Evolutionary conservation across 2,329 filamentous ascomycete species (phyloP), one percentile per base, ranked within the genome.

Genomic region (Epichloe amarillans): DNA sequence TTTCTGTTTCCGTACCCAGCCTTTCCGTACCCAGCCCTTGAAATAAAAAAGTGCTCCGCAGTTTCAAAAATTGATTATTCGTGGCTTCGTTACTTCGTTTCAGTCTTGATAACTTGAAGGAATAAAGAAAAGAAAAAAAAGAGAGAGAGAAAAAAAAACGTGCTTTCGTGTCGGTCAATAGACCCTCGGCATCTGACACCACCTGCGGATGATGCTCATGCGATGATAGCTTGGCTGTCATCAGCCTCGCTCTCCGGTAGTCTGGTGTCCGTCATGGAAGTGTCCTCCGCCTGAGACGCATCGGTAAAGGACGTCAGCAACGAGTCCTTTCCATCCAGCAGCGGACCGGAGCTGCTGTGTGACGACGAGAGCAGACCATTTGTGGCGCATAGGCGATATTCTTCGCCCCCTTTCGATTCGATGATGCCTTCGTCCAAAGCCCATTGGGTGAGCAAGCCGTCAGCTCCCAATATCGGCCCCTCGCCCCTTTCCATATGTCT

Each of bases 401-500:
- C 75, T 4, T 76, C 77, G 50, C 76, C 73, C 15, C 72, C 73
- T 51, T 72, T 73, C 7, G 68, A 66, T 57, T 82, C 77, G 52
- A 84, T 82, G 56, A 84, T 83, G 6, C 71, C 72, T 58, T 84
- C 79, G 1, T 80, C 76, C 19, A 83, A 64, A 4, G 81, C 80
- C 79, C 80, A 84, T 52, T 76, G 69, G 0, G 77, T 74, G 42
- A 84, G 64, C 39, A 81, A 63, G 1, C 66, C 64, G 56, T 84
- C 81, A 5, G 83, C 77, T 1, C 74, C 77, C 17, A 84, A 68
- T 23, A 70, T 65, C 23, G 70, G 68, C 3, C 76, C 79, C 54
- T 84, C 80, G 6, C 79, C 78, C 78, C 83, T 83, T 66, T 96
- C 90, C 73, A 95, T 84, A 64, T 97, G 91, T 45, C 84, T 76